Base-by-base conservation (phyloP, 2,329 filamentous ascomycete genomes). In the Fusarium sp. region DNA sequence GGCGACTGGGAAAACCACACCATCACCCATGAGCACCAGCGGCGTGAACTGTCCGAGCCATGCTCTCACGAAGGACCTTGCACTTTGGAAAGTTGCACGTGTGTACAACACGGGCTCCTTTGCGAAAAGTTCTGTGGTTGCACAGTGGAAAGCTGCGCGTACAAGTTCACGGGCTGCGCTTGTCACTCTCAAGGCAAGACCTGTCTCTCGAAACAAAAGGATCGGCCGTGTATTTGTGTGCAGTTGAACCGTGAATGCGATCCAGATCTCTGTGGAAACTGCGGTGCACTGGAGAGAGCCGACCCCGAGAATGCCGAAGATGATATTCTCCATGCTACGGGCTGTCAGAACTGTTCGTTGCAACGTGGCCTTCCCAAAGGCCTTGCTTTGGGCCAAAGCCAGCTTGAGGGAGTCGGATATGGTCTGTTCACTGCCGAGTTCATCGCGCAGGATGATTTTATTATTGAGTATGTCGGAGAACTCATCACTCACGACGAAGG, bases 391-490 rank as follows among this genome's bases (percentile, higher is more conserved):
- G 94, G 93, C 3, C 87, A 91, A 64, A 95, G 93, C 56, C 90
- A 91, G 70, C 88, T 95, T 14, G 86, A 89, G 62, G 87, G 86
- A 4, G 90, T 92, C 64, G 94, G 94, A 0, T 94, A 95, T 72
- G 94, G 94, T 0, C 85, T 97, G 0, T 96, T 93, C 79, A 88
- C 92, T 2, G 92, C 91, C 5, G 91, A 94, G 78, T 85, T 90
- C 64, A 91, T 95, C 69, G 84, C 85, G 5, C 87, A 89, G 69
- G 90, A 92, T 62, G 92, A 93, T n/a, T 96, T 93, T 75, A 86
- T 97, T 20, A 92, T 93, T 35, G 94, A 97, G 80, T 97, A 97
- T 80, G 91, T 91, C 2, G 94, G 94, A 56, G 94, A 97, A 80
- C 86, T 95, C 13, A 92, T 96, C 67, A 91, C 90, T 6, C 88